phyloP scores from a whole-genome alignment of 1,284 basidiomycete species.

The Pseudozyma tsukubaensis region DNA sequence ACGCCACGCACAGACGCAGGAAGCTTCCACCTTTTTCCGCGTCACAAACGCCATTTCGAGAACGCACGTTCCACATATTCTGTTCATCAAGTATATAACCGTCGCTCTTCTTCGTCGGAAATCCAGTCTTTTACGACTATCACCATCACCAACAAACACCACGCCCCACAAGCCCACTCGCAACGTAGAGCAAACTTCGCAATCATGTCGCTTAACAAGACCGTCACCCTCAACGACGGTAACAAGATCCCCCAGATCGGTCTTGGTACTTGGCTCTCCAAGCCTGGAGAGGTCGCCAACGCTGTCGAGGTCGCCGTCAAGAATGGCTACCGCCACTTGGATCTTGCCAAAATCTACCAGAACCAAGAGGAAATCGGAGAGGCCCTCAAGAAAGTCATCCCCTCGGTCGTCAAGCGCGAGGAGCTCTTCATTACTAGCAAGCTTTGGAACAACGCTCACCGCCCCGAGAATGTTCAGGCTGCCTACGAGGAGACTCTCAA shows the following conservation, averaged over 20 bases:
- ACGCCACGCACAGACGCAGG: neutral
- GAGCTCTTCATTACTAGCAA: slow-evolving; percentile 72
- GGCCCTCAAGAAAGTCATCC: slow-evolving; percentile 70
- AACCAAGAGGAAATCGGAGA: slow-evolving; percentile 70
- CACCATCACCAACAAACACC: neutral
- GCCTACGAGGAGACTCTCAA: slow-evolving; percentile 70
- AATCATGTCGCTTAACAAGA: slow-evolving; percentile 58
- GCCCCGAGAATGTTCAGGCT: slow-evolving; percentile 65
- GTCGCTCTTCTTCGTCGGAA: too few species aligned
- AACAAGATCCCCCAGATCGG: slow-evolving; percentile 71
- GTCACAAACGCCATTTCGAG: too few species aligned
- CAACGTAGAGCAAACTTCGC: neutral
- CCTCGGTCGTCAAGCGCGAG: slow-evolving; percentile 70
- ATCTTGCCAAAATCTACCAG: slow-evolving; percentile 63
- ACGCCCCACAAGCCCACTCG: neutral
- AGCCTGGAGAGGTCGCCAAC: slow-evolving; percentile 80
- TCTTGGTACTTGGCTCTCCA: slow-evolving; percentile 83
- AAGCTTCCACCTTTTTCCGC: too few species aligned
- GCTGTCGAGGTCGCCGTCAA: slow-evolving; percentile 70
- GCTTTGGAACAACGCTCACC: slow-evolving; percentile 78
- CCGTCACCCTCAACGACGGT: slow-evolving; percentile 64
- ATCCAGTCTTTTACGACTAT: too few species aligned
- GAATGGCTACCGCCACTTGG: slow-evolving; percentile 65
- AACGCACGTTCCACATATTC: too few species aligned
- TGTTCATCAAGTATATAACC: too few species aligned